Evolutionary conservation across 1,284 basidiomycete genomes (phyloP).

Genomic region (Polyporus tsugae): DNA sequence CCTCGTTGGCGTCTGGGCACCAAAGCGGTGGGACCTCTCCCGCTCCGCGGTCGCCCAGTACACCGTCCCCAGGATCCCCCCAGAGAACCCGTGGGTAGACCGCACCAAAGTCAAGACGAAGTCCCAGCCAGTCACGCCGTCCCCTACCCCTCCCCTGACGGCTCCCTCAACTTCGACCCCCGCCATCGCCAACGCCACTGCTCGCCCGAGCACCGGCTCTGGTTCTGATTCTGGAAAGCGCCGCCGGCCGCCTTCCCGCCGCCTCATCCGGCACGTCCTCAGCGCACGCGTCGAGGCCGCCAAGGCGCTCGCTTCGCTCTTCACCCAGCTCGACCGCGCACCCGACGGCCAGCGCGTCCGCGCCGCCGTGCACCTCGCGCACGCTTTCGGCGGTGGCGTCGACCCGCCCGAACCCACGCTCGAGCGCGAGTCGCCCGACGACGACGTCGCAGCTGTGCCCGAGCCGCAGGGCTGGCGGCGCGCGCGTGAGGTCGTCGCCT

Average conservation of each 20-base stretch:
- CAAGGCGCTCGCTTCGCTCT: slow-evolving; percentile 73
- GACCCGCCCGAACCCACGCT: slow-evolving; percentile 38
- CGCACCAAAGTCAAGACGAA: slow-evolving; percentile 44
- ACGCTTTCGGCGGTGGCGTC: slow-evolving; percentile 55
- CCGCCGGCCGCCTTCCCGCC: slow-evolving; percentile 75
- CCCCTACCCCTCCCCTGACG: slow-evolving; percentile 33
- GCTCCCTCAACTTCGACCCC: slow-evolving; percentile 8
- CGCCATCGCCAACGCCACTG: not conserved
- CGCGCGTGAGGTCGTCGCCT: slow-evolving; percentile 68
- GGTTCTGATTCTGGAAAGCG: slow-evolving; percentile 40
- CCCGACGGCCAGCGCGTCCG: slow-evolving; percentile 56
- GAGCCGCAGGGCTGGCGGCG: slow-evolving; percentile 61
- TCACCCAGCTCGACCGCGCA: slow-evolving; percentile 68
- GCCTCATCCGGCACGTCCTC: slow-evolving; percentile 87
- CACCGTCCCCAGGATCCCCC: slow-evolving; percentile 68
- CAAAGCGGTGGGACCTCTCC: slow-evolving; percentile 82
- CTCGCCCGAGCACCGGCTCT: slow-evolving; percentile 1
- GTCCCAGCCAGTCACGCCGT: slow-evolving; percentile 31
- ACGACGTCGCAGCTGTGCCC: slow-evolving; percentile 32
- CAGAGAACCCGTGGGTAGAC: slow-evolving; percentile 76
- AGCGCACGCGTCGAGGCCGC: slow-evolving; percentile 82
- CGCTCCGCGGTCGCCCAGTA: slow-evolving; percentile 77
- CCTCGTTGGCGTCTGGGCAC: slow-evolving; percentile 89
- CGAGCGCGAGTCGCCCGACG: slow-evolving; percentile 37
- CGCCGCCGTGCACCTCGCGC: slow-evolving; percentile 70